These are phyloP conservation scores for Fusarium sp. DNA, from an alignment of 2,329 filamentous ascomycete genomes.

Conservation along the genomic window DNA sequence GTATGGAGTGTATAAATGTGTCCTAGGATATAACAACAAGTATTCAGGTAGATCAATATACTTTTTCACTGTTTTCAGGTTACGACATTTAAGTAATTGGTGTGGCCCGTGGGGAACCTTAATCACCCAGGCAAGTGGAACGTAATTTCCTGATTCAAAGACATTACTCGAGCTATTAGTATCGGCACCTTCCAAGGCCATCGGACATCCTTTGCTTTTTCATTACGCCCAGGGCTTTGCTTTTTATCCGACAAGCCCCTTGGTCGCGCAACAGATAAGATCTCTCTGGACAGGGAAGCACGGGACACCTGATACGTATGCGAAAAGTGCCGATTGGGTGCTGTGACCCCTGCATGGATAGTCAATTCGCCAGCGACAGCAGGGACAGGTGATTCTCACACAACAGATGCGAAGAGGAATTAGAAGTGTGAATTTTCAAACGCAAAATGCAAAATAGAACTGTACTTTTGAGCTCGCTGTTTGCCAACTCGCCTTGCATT, in stretches of 20 bases:
- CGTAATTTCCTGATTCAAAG: not conserved
- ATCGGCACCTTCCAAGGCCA: not conserved
- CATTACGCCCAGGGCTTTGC: not conserved
- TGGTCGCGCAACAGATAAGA: not conserved
- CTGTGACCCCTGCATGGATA: constrained; percentile 6
- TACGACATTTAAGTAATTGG: not conserved
- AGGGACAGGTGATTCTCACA: constrained; percentile 27
- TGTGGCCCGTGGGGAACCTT: not conserved
- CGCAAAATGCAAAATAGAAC: not conserved
- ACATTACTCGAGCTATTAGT: not conserved
- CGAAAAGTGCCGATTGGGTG: constrained; percentile 20
- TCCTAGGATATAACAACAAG: not conserved
- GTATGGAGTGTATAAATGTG: not conserved
- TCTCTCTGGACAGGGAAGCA: not conserved
- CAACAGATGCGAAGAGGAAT: constrained; percentile 8
- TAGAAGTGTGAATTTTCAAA: not conserved
- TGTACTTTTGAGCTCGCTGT: not conserved
- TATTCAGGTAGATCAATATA: not conserved
- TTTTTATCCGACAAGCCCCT: not conserved
- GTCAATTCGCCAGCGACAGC: constrained; percentile 3
- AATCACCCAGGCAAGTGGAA: not conserved
- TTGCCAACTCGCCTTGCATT: not conserved
- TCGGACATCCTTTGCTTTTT: not conserved
- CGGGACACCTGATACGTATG: constrained; percentile 1
- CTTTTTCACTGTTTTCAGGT: not conserved